Evolutionary conservation across 352 stramenopile species (phyloP), one percentile per base, ranked within the genome.

Genomic region (Sclerospora graminicola): DNA sequence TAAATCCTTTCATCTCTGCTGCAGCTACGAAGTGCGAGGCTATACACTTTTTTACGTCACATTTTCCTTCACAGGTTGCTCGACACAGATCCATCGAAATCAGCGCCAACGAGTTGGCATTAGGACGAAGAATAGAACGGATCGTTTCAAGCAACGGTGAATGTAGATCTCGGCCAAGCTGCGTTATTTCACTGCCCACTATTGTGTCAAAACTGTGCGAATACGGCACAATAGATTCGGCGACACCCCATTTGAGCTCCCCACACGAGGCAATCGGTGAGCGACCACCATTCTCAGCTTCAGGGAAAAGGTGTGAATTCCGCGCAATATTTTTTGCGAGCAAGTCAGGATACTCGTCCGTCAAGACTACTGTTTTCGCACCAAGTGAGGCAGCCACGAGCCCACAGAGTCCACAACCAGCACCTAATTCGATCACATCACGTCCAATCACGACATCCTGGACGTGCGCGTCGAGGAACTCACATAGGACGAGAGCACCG

Each of bases 161-260:
- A 29, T 82, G 69, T 13, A 74, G 38, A 30, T 48, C 46, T 26
- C 69, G 48, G 0, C 69, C 69, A 19, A 82, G 18, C 45, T 82
- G 69, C 5, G 69, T 82, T 50, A 79, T 66, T 39, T 82, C 69
- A 45, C 69, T 82, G 31, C 69, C 69, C n/a, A 82, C 18, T 44
- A 82, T 39, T 6, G 69, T 60, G 54, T 82, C 69, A 35, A 78
- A 82, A 20, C 61, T 53, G 39, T 46, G 40, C 1, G 15, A 26
- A 23, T 65, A 78, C 18, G 60, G 57, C 23, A 33, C 20, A 14
- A 76, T 54, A 27, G 63, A 58, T 1, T 60, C 34, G 4, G 27
- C 15, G 2, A 62, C 43, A 10, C 58, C 57, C 54, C 65, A 73
- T 34, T 75, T 61, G 8, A 82, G 45, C 35, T 55, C 53, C 1